Evolutionary conservation across 2,329 filamentous ascomycete genomes (phyloP), one percentile per base, ranked within the genome.

Genomic region (Pseudodiploospora longispora): DNA sequence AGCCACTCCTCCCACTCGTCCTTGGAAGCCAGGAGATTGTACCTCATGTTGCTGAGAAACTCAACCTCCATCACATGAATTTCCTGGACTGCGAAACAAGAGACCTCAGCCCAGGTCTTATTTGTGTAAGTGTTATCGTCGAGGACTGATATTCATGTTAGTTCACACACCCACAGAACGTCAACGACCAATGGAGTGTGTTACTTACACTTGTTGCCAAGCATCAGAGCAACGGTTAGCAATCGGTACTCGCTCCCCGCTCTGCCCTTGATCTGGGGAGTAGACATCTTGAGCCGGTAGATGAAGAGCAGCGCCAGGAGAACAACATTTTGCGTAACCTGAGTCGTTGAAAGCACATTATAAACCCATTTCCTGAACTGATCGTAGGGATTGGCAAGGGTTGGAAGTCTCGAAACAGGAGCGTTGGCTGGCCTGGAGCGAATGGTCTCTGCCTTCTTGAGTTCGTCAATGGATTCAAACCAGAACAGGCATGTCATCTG

Each of bases 1-100:
- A 96, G 82, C 93, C 93, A 97, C 43, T 82, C 76, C 40, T 81
- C 75, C 93, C 93, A 98, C 61, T 95, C 80, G 42, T 81, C 75
- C 59, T 88, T 83, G 4, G 90, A 94, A 4, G 87, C 88, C 60
- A 91, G 82, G 6, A 98, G 72, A 55, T 87, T 89, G 66, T 97
- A 98, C 58, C 91, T 82, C 83, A 98, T 95, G 65, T 97, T 97
- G 71, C 91, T 96, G 50, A 98, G 72, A 57, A 98, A 98, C 63
- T 98, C 93, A n/a, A 98, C 93, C 63, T 98, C 93, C 93, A 98
- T 98, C 37, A 96, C 85, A 62, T 98, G 93, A 41, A 98, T 95
- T 65, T 98, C 93, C 48, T 85, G 82, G 9, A 97, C 91, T 2
- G 87, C 82, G 49, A 98, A 95, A 37, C 87, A 86, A 1, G 93